Evolutionary conservation across 192 early-diverging fungal species (phyloP), one percentile per base, ranked within the genome.

Genomic region (Dimargaris xerosporica): DNA sequence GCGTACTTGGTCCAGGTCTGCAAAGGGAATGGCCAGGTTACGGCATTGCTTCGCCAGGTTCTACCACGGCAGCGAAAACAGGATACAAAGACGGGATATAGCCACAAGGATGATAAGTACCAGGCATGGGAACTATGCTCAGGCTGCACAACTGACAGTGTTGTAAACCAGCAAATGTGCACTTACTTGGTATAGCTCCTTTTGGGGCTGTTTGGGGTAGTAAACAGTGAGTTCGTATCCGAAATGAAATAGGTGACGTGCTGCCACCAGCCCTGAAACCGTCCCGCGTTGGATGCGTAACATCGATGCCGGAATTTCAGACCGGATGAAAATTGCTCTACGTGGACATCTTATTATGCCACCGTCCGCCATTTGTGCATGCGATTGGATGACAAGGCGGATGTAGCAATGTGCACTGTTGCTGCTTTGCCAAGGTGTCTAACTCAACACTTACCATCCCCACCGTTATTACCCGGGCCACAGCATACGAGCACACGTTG

Each of bases 381-480:
- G 4, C 12, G 16, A 3, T 21, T 48, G 2, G 11, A 21, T 48
- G 19, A 12, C 16, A 21, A 23, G 47, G 19, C 11, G 2, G 2
- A 12, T 3, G 16, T 23, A 48, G 19, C 21, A 2, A 17, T 5
- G 47, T 12, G 16, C 16, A 48, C 2, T 2, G 2, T 17, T 5
- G 12, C 21, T 48, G 47, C 19, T 48, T 48, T 5, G 16, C 16
- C 11, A 48, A 48, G 34, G 7, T 39, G 34, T 39, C 2, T 7
- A 7, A 7, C 34, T 7, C 34, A 7, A 55, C 31, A 65, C 64
- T 52, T 72, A 78, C 84, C 96, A 73, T 99, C 96, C 19, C 94
- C 94, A 30, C 96, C 96, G 71, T 99, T 99, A 69, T 99, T 98
- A 45, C 95, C 96, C 42, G 86, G 86, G 2, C 88, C 90, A 54